Base-by-base conservation (phyloP, 345 rosid species). In the Eucalyptus melliodora region DNA sequence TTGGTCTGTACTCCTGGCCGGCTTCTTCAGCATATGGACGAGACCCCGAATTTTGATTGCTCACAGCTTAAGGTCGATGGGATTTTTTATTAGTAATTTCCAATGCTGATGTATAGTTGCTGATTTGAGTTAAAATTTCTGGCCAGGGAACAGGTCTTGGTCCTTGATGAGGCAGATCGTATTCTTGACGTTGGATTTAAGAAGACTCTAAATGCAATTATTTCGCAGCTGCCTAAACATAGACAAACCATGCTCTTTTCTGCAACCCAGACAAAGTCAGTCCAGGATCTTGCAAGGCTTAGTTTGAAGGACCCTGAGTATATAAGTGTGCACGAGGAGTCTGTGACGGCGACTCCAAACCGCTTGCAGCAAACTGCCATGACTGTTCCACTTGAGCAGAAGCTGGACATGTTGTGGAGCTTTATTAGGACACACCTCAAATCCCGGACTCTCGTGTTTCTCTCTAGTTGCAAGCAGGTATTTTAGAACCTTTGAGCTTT, bases 111-210 rank as follows among this genome's bases (percentile, higher is more conserved):
- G 27, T 89, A 72, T 55, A 59, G 86, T 37, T 55, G 87, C 91
- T 95, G 92, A 96, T 90, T 80, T 89, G 91, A 92, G 69, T 89
- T 83, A 45, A 89, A 88, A 87, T 89, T 94, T 72, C 88, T 93
- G 91, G 92, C 92, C 89, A 86, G 91, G 86, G 90, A 94, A 93
- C 95, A 97, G 99, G 94, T 95, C 92, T 91, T 97, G 96, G 95
- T 98, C 88, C 97, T 98, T 87, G 99, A 98, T 89, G 99, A 98
- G 95, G 99, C 99, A 88, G 99, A 98, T 92, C 98, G 98, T 34
- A 96, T 98, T 77, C 99, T 98, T 90, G 99, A 98, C 88, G 93
- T 95, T 90, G 97, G 97, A 23, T 98, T 98, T 89, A 96, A 96
- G 94, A 96, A 96, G 92, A 89, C 94, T 69, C 88, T 98, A 89